These are phyloP conservation scores for Saturnispora kantuleensis DNA, from an alignment of 805 yeast species.

Conservation along the genomic window DNA sequence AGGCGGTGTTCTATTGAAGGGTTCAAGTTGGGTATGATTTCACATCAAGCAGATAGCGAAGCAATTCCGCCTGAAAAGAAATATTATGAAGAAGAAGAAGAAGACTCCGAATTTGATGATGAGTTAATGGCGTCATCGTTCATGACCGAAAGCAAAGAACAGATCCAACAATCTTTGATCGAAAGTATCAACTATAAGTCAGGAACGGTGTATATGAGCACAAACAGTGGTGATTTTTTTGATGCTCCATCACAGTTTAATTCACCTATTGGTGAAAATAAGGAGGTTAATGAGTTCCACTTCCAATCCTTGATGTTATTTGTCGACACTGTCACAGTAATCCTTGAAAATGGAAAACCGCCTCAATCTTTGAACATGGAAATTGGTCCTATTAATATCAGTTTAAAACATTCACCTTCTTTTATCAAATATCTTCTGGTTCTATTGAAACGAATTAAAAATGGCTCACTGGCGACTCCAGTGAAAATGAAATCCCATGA, in stretches of 20 bases:
- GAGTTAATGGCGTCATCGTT: slow-evolving; percentile 28
- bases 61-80: slow-evolving; percentile 8
- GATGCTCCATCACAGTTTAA: slow-evolving; percentile 11
- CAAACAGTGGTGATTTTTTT: slow-evolving; percentile 43
- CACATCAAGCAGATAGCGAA: slow-evolving; percentile 30
- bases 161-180: slow-evolving; percentile 29
- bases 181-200: slow-evolving; percentile 55
- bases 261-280: background rate
- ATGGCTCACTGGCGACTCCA: slow-evolving; percentile 7
- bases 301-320: background rate
- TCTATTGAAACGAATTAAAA: slow-evolving; percentile 25
- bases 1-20: slow-evolving; percentile 34
- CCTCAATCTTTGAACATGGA: slow-evolving; percentile 29
- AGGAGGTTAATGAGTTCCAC: background rate
- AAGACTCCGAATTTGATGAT: slow-evolving; percentile 29
- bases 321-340: background rate
- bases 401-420: slow-evolving; percentile 35
- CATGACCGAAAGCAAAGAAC: slow-evolving; percentile 22
- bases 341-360: background rate
- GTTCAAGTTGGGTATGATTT: slow-evolving; percentile 30
- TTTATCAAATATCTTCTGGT: slow-evolving; percentile 29
- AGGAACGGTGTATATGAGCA: slow-evolving; percentile 68
- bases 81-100: slow-evolving; percentile 11
- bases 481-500: slow-evolving; percentile 6
- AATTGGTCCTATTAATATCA: slow-evolving; percentile 32